phyloP scores from a whole-genome alignment of 2,329 filamentous ascomycete genomes.

The Ophiostoma australiae region DNA sequence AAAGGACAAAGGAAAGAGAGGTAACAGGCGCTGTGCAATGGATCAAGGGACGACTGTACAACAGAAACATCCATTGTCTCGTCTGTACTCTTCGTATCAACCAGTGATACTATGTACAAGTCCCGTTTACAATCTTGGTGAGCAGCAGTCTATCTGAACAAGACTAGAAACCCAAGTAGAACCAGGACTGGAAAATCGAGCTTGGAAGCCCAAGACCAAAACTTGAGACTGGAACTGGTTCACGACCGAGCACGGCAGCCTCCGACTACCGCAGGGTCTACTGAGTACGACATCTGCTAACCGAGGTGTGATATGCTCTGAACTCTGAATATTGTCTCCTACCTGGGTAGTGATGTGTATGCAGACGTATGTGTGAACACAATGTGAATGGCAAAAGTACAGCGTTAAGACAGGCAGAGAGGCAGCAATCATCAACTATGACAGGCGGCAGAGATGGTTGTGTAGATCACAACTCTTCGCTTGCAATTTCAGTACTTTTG shows the following conservation, averaged over 20 bases:
- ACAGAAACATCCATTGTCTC: neutral
- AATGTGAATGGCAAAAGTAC: neutral
- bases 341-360: neutral
- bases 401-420: slow-evolving; percentile 3
- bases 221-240: too few relatives aligned
- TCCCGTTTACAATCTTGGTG: too few relatives aligned
- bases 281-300: neutral
- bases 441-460: too few relatives aligned
- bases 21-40: neutral
- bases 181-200: too few relatives aligned
- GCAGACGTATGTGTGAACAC: neutral
- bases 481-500: neutral
- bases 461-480: neutral
- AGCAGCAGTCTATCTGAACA: too few relatives aligned
- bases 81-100: neutral
- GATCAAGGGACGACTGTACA: neutral
- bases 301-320: neutral
- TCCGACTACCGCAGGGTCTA: neutral
- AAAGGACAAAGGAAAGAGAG: neutral
- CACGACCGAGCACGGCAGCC: neutral
- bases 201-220: too few relatives aligned
- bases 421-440: too few relatives aligned
- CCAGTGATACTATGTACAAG: too few relatives aligned
- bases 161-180: too few relatives aligned
- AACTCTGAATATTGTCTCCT: neutral